Evolutionary conservation across 768 basidiomycete species (phyloP).

Genomic region (Lenzites betulinus): DNA sequence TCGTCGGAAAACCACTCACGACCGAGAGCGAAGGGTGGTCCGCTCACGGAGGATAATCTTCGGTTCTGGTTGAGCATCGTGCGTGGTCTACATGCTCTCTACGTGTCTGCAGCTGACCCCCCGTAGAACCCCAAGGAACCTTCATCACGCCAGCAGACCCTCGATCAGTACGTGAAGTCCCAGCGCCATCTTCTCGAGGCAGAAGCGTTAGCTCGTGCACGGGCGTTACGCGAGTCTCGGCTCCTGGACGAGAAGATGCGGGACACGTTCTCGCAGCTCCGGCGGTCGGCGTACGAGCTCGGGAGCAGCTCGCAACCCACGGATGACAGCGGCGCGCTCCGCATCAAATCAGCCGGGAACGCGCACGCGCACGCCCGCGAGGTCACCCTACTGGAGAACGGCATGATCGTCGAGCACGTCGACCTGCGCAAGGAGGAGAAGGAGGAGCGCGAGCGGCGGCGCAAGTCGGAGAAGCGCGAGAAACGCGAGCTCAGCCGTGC

Average conservation of each 20-base stretch:
- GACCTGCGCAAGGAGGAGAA: constrained; percentile 79
- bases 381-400: constrained; percentile 81
- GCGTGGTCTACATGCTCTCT: constrained; percentile 32
- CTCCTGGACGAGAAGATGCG: constrained; percentile 76
- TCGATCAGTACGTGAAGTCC: constrained; percentile 79
- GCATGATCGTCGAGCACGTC: constrained; percentile 87
- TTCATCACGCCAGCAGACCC: constrained; percentile 77
- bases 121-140: constrained; percentile 89
- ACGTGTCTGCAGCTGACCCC: neutral
- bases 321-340: constrained; percentile 66
- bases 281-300: constrained; percentile 76
- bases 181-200: constrained; percentile 82
- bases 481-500: constrained; percentile 53
- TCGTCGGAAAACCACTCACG: constrained; percentile 54
- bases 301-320: constrained; percentile 46
- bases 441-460: constrained; percentile 69
- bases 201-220: constrained; percentile 76
- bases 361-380: constrained; percentile 64
- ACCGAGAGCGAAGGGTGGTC: constrained; percentile 65
- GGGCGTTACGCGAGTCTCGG: constrained; percentile 76
- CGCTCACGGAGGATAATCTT: constrained; percentile 75
- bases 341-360: constrained; percentile 57
- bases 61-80: constrained; percentile 81
- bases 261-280: constrained; percentile 77
- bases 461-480: constrained; percentile 65